Conservation (phyloP, 371 early-diverging fungal species). For the Rhizopus delemar region DNA sequence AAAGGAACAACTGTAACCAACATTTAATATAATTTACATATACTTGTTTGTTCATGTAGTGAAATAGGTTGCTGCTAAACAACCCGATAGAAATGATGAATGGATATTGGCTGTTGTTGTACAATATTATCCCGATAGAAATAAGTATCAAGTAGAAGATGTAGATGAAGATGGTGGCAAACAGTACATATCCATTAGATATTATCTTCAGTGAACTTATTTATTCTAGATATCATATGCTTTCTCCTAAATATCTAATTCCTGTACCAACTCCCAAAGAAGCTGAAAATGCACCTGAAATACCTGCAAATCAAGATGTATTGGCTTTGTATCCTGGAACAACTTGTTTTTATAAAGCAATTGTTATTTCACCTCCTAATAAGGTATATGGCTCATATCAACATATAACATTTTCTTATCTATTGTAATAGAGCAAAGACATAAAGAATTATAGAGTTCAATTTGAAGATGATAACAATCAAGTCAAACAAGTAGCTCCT, state of each 20-base stretch:
- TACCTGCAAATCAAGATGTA: constrained; percentile 68
- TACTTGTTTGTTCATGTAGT: neutral
- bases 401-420: no score
- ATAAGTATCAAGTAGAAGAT: constrained; percentile 74
- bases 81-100: constrained; percentile 63
- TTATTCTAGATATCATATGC: constrained; percentile 55
- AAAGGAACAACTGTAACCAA: constrained; percentile 39
- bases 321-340: constrained; percentile 84
- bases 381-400: constrained; percentile 47
- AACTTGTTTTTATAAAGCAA: constrained; percentile 85
- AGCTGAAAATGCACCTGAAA: constrained; percentile 48
- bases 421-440: constrained; percentile 37
- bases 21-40: neutral
- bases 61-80: constrained; percentile 63
- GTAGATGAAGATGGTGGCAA: constrained; percentile 65
- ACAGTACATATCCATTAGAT: constrained; percentile 47
- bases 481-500: constrained; percentile 49
- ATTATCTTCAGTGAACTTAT: neutral
- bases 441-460: constrained; percentile 52
- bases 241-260: constrained; percentile 62
- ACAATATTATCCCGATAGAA: constrained; percentile 63
- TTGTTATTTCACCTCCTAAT: constrained; percentile 68
- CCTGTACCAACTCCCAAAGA: constrained; percentile 59
- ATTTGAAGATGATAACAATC: constrained; percentile 70
- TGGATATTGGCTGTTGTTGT: constrained; percentile 76